Conservation (phyloP, 768 basidiomycete genomes). For the Xerocomellus intermedius region DNA sequence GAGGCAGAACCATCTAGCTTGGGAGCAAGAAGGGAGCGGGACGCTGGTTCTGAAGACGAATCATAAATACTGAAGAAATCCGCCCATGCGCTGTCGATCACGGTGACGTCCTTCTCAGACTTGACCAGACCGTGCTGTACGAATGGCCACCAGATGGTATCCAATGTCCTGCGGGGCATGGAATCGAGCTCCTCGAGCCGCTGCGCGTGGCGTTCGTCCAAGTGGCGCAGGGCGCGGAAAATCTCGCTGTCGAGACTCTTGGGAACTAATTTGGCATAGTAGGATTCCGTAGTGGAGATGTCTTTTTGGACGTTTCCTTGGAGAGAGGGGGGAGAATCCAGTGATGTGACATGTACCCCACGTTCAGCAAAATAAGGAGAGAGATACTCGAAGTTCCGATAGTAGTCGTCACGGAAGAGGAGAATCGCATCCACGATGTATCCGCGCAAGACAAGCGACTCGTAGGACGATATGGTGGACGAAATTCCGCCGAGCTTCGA, state of each 20-base stretch:
- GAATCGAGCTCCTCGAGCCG: conserved; percentile 72
- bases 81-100: conserved; percentile 86
- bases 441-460: conserved; percentile 86
- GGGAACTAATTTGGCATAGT: conserved; percentile 59
- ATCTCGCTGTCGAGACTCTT: conserved; percentile 37
- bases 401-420: conserved; percentile 83
- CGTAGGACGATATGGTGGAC: conserved; percentile 88
- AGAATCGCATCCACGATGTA: conserved; percentile 84
- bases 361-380: conserved; percentile 74
- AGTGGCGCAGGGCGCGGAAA: conserved; percentile 47
- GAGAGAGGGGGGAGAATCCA: conserved; percentile 59
- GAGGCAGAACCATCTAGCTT: conserved; percentile 92
- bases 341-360: conserved; percentile 51
- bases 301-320: conserved; percentile 46
- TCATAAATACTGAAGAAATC: conserved; percentile 83
- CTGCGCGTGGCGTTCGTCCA: conserved; percentile 61
- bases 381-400: conserved; percentile 85
- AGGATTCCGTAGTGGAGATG: conserved; percentile 54
- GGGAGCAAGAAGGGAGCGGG: conserved; percentile 46
- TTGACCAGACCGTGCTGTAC: conserved; percentile 82
- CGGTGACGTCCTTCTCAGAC: conserved; percentile 70
- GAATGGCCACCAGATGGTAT: conserved; percentile 96
- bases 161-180: conserved; percentile 74
- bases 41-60: conserved; percentile 21
- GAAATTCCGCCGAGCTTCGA: conserved; percentile 92